Base-by-base conservation (phyloP, 176 grass and related monocot species). In the Eremochloa ophiuroides region DNA sequence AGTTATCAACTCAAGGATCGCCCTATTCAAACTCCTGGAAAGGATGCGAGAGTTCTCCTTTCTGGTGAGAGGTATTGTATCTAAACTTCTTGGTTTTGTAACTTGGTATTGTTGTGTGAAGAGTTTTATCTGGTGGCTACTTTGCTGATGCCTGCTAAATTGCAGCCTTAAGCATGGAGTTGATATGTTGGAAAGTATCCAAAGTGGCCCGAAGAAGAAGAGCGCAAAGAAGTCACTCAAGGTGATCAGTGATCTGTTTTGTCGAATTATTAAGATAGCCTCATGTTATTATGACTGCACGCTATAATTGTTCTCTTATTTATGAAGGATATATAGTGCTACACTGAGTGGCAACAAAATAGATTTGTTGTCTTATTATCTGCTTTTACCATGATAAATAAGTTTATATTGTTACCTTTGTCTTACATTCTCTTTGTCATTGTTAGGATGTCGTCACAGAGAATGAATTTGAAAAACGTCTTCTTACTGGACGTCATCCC, bases 401-500 rank as follows among this genome's bases (percentile, higher is more conserved):
- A 58, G 27, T 9, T 71, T 16, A 43, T 65, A 78, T 2, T 43
- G 9, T 47, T 76, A 31, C 59, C 18, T 27, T 64, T 67, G 44
- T 53, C 64, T 82, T 74, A 77, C 29, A 18, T 61, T 20, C 66
- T 53, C 26, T 63, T 38, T 93, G 28, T 33, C 70, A 75, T 63
- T 88, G 41, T 69, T 83, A 98, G 95, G 95, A 98, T 89, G 90
- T 98, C 18, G 67, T 38, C 16, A 95, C 90, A 1, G 95, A 98
- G 55, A 98, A 98, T 71, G 95, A 98, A 66, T 98, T 95, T 81
- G 95, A 98, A 89, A 98, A 98, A 68, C 87, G 83, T 65, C 92
- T 98, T 89, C 90, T 98, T 64, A n/a, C 75, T 81, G 63, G 95
- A 98, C 83, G 92, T 98, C 33, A 98, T 98, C 60, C 95, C 95